Evolutionary conservation across 176 grass and related monocot genomes (phyloP), one percentile per base, ranked within the genome.

Genomic region (maize (Zea mays)): DNA sequence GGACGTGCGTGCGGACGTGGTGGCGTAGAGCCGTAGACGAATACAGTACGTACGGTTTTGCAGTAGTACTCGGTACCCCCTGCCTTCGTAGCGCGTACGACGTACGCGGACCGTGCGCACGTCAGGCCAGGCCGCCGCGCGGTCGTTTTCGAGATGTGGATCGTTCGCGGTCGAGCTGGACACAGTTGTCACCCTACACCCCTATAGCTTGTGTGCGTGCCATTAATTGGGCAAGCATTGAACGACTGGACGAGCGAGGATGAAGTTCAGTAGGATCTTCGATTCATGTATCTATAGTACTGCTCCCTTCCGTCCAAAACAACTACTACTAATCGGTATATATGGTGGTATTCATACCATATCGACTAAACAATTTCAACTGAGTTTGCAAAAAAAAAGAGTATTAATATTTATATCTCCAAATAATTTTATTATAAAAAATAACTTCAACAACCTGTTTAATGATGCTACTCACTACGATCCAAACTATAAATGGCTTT

Each of bases 151-250:
- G 69, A 10, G 69, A 38, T n/a, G 70, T 37, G 48, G 70, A 39
- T 54, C 34, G 70, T 19, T 54, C 34, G 69, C 46, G 69, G 74
- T n/a, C 62, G 61, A n/a, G 47, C 62, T 78, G 76, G 77, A 58
- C 54, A 59, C 72, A 74, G 72, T 59, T 54, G 69, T 52, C 50
- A 20, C 8, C 5, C 8, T 39, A n/a, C 45, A 9, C 33, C 48
- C 6, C 35, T 73, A 27, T 27, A 27, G 17, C 35, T 58, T 3
- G 2, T 39, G 38, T 4, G 27, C 2, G 37, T 41, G 37, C 51
- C 54, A 74, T 74, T 73, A 74, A 74, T 56, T 42, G 35, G 52
- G 19, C 71, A 58, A 58, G 71, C 51, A 42, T 14, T 50, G 8
- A 72, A 54, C 14, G 33, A 9, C 4, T 10, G 1, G 3, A 12